Conservation (phyloP, 1,284 basidiomycete species). For the Pholiota adiposa region DNA sequence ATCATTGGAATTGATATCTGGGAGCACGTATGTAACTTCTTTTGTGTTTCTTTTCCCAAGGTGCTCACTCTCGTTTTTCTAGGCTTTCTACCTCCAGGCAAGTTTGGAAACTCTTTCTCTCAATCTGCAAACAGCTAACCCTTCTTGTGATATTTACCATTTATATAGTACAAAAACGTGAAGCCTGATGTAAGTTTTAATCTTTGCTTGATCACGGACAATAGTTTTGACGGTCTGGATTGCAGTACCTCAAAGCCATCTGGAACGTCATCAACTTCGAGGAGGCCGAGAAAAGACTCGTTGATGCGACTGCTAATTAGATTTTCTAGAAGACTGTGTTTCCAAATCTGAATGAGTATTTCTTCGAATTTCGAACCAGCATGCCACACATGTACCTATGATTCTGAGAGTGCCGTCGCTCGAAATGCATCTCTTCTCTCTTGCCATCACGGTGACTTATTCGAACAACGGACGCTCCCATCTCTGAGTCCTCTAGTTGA, state of each 20-base stretch:
- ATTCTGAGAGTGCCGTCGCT: too few species aligned
- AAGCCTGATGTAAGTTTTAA: conserved; percentile 78
- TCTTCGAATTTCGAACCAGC: neutral
- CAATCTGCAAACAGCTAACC: conserved; percentile 14
- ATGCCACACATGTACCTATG: neutral
- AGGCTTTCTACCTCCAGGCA: conserved; percentile 81
- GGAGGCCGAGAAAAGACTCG: conserved; percentile 81
- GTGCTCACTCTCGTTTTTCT: conserved; percentile 13
- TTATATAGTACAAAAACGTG: conserved; percentile 83
- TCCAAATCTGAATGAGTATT: neutral
- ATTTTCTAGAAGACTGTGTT: neutral
- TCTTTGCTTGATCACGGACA: neutral
- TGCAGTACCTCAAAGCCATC: conserved; percentile 85
- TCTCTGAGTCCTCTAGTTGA: too few species aligned
- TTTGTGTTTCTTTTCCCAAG: neutral
- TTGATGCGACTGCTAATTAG: conserved; percentile 45
- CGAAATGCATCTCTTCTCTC: too few species aligned
- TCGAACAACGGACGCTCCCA: neutral
- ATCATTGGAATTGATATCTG: conserved; percentile 98
- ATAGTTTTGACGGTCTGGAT: neutral
- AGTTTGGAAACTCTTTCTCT: conserved; percentile 15
- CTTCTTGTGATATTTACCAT: conserved; percentile 47
- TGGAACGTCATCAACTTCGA: conserved; percentile 95
- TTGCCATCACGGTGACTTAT: too few species aligned
- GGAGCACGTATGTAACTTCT: conserved; percentile 73